These are phyloP conservation scores for Fusarium illudens DNA, from an alignment of 2,329 filamentous ascomycete species.

Conservation along the genomic window DNA sequence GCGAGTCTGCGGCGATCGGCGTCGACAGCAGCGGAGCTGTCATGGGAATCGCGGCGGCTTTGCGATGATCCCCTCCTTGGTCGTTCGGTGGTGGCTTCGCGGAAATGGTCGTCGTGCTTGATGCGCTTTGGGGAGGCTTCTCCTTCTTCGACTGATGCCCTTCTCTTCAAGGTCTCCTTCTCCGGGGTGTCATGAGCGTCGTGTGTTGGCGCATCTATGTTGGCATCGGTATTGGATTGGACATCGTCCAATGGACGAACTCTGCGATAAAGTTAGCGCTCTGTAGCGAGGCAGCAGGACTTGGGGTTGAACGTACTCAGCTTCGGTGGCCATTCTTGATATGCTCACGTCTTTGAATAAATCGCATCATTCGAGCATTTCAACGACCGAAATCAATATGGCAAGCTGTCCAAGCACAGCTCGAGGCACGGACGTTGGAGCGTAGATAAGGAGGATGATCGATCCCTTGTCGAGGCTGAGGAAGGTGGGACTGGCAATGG, in stretches of 20 bases:
- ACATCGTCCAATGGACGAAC: slow-evolving; percentile 23
- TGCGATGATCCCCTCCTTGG: slow-evolving; percentile 28
- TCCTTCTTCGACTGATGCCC: slow-evolving; percentile 35
- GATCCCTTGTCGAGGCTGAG: slow-evolving; percentile 43
- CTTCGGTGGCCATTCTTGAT: slow-evolving; percentile 31
- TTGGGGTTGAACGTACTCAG: slow-evolving; percentile 31
- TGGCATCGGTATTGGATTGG: slow-evolving; percentile 1
- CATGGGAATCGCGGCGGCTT: slow-evolving; percentile 17
- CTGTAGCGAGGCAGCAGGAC: not conserved
- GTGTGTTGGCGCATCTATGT: not conserved
- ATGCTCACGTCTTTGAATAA: not conserved
- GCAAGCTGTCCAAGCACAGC: not conserved
- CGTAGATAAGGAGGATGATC: slow-evolving; percentile 2
- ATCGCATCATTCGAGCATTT: not conserved
- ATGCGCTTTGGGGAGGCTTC: slow-evolving; percentile 41
- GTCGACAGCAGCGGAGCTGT: slow-evolving; percentile 5
- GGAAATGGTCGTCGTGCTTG: slow-evolving; percentile 35
- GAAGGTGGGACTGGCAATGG: slow-evolving; percentile 35
- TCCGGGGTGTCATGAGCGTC: slow-evolving; percentile 4
- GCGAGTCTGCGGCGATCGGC: slow-evolving; percentile 39
- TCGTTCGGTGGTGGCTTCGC: slow-evolving; percentile 15
- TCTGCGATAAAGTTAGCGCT: slow-evolving; percentile 34
- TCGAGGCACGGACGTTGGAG: not conserved
- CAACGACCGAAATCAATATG: not conserved
- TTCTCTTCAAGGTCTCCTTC: slow-evolving; percentile 42